Base-by-base conservation (phyloP, 2,329 filamentous ascomycete species). In the Cladosporium sp. region DNA sequence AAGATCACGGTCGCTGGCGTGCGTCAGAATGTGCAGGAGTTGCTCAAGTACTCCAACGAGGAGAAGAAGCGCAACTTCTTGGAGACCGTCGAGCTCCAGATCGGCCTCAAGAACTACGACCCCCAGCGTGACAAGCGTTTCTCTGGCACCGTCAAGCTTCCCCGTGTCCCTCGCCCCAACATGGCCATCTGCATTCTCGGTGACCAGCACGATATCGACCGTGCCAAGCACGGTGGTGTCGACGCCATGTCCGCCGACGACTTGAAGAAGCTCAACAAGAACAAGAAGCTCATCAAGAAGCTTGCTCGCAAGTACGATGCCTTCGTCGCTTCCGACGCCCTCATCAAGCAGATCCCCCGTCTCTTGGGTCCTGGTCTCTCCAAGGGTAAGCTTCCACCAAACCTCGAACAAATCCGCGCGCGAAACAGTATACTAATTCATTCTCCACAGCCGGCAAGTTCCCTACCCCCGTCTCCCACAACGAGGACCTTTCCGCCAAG, bases 241-340 rank as follows among this genome's bases (percentile, higher is more conserved):
- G 95, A 99, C 81, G 93, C 94, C 85, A 98, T 98, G 95, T 96
- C 92, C 79, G 84, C 92, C 74, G 95, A 99, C 79, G 95, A 99
- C 84, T 86, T 99, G 85, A 99, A 99, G 92, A 99, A 99, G 91
- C 92, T 99, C 76, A 99, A 99, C 91, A 99, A 99, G 92, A 99
- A 99, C 92, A 98, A 99, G 92, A 99, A 99, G 91, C 90, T 98
- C 79, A 97, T 99, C 90, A 99, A 99, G 93, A 99, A 99, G 91
- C 91, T 99, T 74, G 95, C 95, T 72, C 93, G 93, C 89, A 99
- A 99, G 88, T 98, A 99, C 90, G 95, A 99, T 84, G 95, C 95
- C 77, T 99, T 99, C 86, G 85, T 99, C 81, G 91, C 95, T 81
- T 98, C 94, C 81, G 95, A 99, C 80, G 86, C 91, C 79, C 86